Percentiles rank a stretch among this genome's conserved stretches.
Conservation (phyloP, 73 alveolate species). For the Stentor coeruleus region DNA sequence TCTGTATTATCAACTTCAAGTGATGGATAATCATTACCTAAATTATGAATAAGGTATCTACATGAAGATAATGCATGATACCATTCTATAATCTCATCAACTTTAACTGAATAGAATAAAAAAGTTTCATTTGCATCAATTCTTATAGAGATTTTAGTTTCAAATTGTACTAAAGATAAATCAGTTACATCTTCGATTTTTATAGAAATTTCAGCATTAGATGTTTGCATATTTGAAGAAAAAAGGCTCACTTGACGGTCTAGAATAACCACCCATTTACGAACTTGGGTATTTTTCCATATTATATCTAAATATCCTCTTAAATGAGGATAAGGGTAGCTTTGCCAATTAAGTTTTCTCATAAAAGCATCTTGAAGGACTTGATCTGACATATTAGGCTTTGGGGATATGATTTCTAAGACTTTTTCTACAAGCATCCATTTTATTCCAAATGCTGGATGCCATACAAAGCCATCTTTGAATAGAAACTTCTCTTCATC, state of each 20-base stretch:
- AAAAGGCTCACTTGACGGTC: background rate
- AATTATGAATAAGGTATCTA: background rate
- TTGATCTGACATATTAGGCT: background rate
- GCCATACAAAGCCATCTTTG: constrained; percentile 10
- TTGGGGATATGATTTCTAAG: background rate
- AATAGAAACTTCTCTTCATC: background rate
- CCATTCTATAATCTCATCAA: constrained; percentile 17
- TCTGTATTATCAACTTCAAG: background rate
- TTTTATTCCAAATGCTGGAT: background rate
- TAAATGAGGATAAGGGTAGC: constrained; percentile 4
- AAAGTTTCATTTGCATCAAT: background rate
- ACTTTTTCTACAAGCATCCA: background rate
- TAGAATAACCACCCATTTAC: constrained; percentile 14
- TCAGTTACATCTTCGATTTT: constrained; percentile 16
- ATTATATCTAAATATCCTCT: background rate
- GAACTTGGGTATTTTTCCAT: background rate
- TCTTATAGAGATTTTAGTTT: background rate
- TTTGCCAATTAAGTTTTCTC: background rate
- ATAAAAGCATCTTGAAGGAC: background rate
- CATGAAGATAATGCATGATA: background rate
- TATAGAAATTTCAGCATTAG: background rate
- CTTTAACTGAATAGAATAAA: background rate
- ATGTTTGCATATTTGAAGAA: background rate
- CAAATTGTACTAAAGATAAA: background rate
- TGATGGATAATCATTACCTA: background rate